Base-by-base conservation (phyloP, 2,329 filamentous ascomycete genomes). In the Diaporthe sp. region DNA sequence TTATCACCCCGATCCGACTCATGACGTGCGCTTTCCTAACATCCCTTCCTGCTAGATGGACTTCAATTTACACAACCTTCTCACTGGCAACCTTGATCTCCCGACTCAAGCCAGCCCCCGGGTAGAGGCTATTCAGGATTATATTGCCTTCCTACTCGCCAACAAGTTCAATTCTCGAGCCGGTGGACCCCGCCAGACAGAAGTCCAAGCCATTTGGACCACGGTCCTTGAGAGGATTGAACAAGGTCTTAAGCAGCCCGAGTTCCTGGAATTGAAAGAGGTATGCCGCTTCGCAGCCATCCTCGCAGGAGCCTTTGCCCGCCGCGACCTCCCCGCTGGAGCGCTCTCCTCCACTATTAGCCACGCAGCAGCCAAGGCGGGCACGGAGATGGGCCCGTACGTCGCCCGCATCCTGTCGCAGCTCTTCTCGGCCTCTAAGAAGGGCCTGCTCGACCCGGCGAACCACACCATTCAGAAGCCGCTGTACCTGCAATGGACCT, bases 401-500 rank as follows among this genome's bases (percentile, higher is more conserved):
- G 83, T 89, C 61, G 86, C 85, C 1, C 83, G 84, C 6, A 83
- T 84, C 0, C 79, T 89, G 22, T 85, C 88, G 37, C 82, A 84
- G 70, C 80, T 89, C 12, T 84, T 88, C 57, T 82, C 83, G 4
- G 82, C 84, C 25, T 58, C 76, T 25, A 73, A 73, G 22, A 68
- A 28, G 63, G 60, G 72, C 17, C 44, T 63, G 6, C 68, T 76
- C 17, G 44, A 65, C 20, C 49, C 61, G n/a, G 63, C 61, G 44
- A 73, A 63, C 31, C 73, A 75, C 57, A 71, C 75, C 10, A 53
- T 73, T 34, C 57, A 70, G 22, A 77, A 71, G 70, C 75, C 75
- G 31, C 60, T 76, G 1, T 87, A 86, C 85, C 81, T 84, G 75
- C 89, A 90, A 75, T 88, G 88, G 81, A 81, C 87, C 2, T 90